These are phyloP conservation scores for Pisolithus marmoratus DNA, from an alignment of 768 basidiomycete species.

Conservation along the genomic window DNA sequence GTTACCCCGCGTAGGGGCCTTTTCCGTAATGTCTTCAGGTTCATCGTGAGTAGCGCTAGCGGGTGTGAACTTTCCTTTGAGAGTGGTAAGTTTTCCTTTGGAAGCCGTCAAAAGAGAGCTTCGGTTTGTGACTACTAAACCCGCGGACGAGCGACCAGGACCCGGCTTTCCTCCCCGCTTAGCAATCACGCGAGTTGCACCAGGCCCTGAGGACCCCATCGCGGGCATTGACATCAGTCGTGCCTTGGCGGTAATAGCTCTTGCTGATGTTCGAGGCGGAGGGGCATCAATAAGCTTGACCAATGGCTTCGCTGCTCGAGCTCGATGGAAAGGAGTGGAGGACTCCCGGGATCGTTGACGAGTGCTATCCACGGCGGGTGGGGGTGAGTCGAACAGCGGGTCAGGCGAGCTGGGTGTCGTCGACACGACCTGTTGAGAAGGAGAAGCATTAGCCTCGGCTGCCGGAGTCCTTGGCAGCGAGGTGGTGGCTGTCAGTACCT, in stretches of 20 bases:
- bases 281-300: conserved; percentile 46
- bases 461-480: background rate
- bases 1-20: background rate
- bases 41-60: conserved; percentile 12
- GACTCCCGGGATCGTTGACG: conserved; percentile 5
- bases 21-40: conserved; percentile 17
- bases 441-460: background rate
- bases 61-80: conserved; percentile 39
- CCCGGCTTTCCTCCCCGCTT: conserved; percentile 34
- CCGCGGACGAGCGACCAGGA: conserved; percentile 47
- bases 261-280: conserved; percentile 20
- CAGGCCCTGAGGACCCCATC: conserved; percentile 6
- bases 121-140: conserved; percentile 33
- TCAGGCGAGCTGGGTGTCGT: conserved; percentile 12
- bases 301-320: conserved; percentile 45
- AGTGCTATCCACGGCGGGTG: conserved; percentile 3
- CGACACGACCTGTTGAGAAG: conserved; percentile 7
- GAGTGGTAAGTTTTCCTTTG: conserved; percentile 46
- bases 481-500: conserved; percentile 1
- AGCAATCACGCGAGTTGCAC: conserved; percentile 2
- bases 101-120: conserved; percentile 51
- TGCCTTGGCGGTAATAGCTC: conserved; percentile 47
- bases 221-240: conserved; percentile 30
- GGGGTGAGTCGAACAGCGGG: conserved; percentile 27
- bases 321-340: conserved; percentile 36